Base-by-base conservation (phyloP, 2,329 filamentous ascomycete genomes). In the Waltergamsia citrina region DNA sequence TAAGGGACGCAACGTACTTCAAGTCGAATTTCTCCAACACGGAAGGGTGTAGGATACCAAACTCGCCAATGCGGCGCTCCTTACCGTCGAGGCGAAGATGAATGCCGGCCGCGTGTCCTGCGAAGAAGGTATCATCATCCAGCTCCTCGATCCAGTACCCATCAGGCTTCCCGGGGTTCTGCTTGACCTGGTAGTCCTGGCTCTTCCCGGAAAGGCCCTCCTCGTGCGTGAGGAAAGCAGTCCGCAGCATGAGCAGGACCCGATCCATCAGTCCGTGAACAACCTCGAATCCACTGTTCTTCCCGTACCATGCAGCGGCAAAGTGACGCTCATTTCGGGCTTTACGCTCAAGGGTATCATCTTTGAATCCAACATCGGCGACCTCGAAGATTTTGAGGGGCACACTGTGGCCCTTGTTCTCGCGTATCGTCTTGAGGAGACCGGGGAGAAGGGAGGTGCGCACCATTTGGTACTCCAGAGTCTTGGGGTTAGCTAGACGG, bases 61-160 rank as follows among this genome's bases (percentile, higher is more conserved):
- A 92, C 56, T 85, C 78, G 50, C 92, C 92, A 49, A 98, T 84
- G 34, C 80, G 72, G 40, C 73, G 65, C 43, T 81, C 73, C 66
- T 87, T 83, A 38, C 83, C 85, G 23, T 63, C 74, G 20, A 90
- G 60, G 34, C 83, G 77, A 40, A 94, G 65, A 56, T 83, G 82
- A 41, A 98, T 81, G 31, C 85, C 80, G 8, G 92, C 92, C 12
- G 85, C 83, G 53, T 94, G 86, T 27, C 90, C 92, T 26, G 77
- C 68, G 63, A 98, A 90, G 69, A 94, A 98, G 27, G 88, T 95
- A 3, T 83, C 70, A 52, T 95, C 85, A 47, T 94, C 75, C 40
- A 94, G 75, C 61, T 94, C 86, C 61, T 94, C 81, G 47, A 96
- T 92, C 83, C 85, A 96, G 65, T 98, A 98, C 15, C 81, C 79